Conservation (phyloP, 176 grass and related monocot genomes). For the Ampelocalamus luodianensis region DNA sequence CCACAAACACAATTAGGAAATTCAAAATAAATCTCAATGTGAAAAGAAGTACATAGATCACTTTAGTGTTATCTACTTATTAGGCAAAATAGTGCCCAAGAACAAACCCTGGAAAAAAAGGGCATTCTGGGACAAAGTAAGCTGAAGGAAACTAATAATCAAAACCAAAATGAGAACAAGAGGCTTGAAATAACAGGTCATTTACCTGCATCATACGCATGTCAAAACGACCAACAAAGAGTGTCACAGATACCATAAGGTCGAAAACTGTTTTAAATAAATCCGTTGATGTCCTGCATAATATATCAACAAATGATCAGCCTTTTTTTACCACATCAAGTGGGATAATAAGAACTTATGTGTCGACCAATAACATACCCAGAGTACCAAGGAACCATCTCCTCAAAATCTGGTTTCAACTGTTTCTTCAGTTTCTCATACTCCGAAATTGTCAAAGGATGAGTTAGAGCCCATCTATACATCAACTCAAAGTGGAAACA, state of each 20-base stretch:
- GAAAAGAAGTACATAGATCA: constrained; percentile 24
- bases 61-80: neutral
- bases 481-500: constrained; percentile 36
- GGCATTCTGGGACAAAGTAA: neutral
- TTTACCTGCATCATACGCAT: constrained; percentile 99
- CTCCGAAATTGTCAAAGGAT: constrained; percentile 81
- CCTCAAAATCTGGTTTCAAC: constrained; percentile 94
- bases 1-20: constrained; percentile 12
- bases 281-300: constrained; percentile 91
- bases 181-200: constrained; percentile 12
- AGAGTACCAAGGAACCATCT: constrained; percentile 99
- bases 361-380: constrained; percentile 64
- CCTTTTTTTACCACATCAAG: constrained; percentile 23
- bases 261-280: constrained; percentile 98
- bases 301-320: constrained; percentile 26
- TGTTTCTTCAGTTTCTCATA: constrained; percentile 96
- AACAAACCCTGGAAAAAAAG: constrained; percentile 15
- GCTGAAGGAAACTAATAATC: neutral
- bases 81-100: neutral
- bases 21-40: constrained; percentile 11
- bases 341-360: constrained; percentile 40
- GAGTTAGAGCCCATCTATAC: constrained; percentile 85
- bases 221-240: constrained; percentile 96
- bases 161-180: neutral
- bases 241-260: constrained; percentile 96